phyloP scores from a whole-genome alignment of 306 rosid species.

The Spatholobus suberectus region DNA sequence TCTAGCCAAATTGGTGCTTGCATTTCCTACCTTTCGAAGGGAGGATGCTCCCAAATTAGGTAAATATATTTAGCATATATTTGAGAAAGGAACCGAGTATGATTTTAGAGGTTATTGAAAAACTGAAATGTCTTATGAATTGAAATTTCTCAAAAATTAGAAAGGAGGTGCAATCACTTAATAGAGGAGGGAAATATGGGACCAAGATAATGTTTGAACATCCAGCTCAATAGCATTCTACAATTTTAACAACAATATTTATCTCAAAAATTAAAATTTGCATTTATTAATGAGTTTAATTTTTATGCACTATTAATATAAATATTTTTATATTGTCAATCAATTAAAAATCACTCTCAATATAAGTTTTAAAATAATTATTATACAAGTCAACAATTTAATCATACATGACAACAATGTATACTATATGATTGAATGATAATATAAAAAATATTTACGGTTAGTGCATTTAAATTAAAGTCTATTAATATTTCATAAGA shows the following conservation, averaged over 20 bases:
- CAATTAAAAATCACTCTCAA: no score
- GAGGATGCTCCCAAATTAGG: neutral
- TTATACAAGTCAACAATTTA: no score
- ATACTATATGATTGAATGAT: no score
- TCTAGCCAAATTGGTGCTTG: neutral
- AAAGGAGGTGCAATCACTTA: constrained; percentile 25
- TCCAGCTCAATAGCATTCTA: neutral
- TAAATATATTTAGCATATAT: neutral
- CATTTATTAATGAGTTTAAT: neutral
- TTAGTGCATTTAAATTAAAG: no score
- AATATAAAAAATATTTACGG: no score
- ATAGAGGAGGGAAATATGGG: neutral
- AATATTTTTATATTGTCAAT: no score
- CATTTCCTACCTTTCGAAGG: neutral
- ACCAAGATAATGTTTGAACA: neutral
- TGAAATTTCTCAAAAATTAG: constrained; percentile 21
- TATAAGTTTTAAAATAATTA: no score
- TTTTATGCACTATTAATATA: no score
- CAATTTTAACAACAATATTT: neutral
- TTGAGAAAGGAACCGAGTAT: neutral
- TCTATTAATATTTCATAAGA: no score
- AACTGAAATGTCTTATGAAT: neutral
- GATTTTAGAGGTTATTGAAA: constrained; percentile 22
- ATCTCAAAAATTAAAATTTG: no score
- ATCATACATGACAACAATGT: no score